Evolutionary conservation across 805 yeast genomes (phyloP).

Genomic region (Phaffomyces opuntiae): DNA sequence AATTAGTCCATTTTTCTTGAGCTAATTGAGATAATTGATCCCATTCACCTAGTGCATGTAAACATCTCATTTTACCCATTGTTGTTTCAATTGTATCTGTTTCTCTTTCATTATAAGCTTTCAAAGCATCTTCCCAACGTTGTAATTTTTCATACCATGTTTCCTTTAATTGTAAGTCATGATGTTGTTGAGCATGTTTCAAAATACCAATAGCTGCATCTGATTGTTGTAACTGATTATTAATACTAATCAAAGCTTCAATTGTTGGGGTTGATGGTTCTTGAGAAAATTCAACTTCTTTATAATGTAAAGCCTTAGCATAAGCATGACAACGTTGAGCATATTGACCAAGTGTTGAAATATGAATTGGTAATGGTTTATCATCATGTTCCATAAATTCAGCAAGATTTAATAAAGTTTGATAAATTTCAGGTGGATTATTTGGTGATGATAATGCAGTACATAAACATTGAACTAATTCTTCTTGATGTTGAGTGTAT

Average conservation of each 20-base stretch:
- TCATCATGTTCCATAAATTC: constrained; percentile 98
- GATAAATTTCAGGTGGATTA: constrained; percentile 93
- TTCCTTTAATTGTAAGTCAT: constrained; percentile 85
- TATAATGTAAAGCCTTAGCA: constrained; percentile 94
- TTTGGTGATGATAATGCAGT: constrained; percentile 84
- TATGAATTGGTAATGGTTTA: constrained; percentile 84
- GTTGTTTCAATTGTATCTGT: constrained; percentile 75
- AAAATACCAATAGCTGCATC: constrained; percentile 97
- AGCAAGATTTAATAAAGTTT: constrained; percentile 79
- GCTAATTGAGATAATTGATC: constrained; percentile 84
- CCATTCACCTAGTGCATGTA: constrained; percentile 99
- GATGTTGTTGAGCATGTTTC: constrained; percentile 89
- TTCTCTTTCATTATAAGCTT: constrained; percentile 81
- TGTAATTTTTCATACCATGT: constrained; percentile 97
- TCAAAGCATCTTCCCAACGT: constrained; percentile 96
- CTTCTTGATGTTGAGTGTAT: constrained; percentile 84
- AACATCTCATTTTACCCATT: constrained; percentile 96
- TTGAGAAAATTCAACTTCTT: constrained; percentile 89
- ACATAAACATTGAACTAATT: constrained; percentile 76
- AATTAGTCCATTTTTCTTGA: constrained; percentile 72
- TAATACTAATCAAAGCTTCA: constrained; percentile 85
- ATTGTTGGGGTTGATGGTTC: constrained; percentile 90
- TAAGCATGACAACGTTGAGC: constrained; percentile 96
- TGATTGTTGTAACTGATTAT: constrained; percentile 90
- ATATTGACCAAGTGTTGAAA: constrained; percentile 83